phyloP scores from a whole-genome alignment of 139 green algal genomes.

The Chlamydomonas sp. region DNA sequence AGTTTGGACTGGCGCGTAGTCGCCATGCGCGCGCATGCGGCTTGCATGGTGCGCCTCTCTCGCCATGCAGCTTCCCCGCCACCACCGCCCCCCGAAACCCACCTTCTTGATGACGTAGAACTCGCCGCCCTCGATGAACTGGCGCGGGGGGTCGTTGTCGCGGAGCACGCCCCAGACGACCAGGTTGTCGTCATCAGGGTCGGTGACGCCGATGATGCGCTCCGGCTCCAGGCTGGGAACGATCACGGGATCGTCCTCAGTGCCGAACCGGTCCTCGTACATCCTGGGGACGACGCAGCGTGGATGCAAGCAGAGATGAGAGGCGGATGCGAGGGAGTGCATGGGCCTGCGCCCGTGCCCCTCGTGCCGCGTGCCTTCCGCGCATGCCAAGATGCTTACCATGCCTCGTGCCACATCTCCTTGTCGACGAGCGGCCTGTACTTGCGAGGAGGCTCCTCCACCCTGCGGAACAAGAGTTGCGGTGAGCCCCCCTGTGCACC shows the following conservation, averaged over 20 bases:
- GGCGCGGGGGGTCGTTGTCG: slow-evolving; percentile 45
- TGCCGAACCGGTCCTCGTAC: slow-evolving; percentile 56
- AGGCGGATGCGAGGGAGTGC: background rate
- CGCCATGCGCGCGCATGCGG: too few species aligned
- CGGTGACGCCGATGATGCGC: slow-evolving; percentile 62
- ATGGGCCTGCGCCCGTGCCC: background rate
- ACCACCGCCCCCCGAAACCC: too few species aligned
- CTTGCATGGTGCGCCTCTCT: too few species aligned
- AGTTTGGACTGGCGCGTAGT: too few species aligned
- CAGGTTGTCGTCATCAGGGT: slow-evolving; percentile 62
- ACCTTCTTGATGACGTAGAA: slow-evolving; percentile 55
- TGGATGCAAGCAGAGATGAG: background rate
- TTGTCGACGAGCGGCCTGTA: slow-evolving; percentile 41
- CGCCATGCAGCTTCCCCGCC: too few species aligned
- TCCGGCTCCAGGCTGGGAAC: slow-evolving; percentile 51
- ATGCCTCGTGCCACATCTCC: slow-evolving; percentile 60
- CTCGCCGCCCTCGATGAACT: slow-evolving; percentile 62
- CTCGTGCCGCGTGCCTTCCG: background rate
- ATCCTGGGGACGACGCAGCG: slow-evolving; percentile 32
- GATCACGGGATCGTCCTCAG: slow-evolving; percentile 50
- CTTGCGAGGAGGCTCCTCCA: slow-evolving; percentile 28
- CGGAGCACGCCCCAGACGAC: slow-evolving; percentile 55
- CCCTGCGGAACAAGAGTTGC: background rate
- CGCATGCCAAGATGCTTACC: slow-evolving; percentile 26
- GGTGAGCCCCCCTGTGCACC: background rate